Evolutionary conservation across 176 grass and related monocot species (phyloP).

Genomic region (Aegilops umbellulata): DNA sequence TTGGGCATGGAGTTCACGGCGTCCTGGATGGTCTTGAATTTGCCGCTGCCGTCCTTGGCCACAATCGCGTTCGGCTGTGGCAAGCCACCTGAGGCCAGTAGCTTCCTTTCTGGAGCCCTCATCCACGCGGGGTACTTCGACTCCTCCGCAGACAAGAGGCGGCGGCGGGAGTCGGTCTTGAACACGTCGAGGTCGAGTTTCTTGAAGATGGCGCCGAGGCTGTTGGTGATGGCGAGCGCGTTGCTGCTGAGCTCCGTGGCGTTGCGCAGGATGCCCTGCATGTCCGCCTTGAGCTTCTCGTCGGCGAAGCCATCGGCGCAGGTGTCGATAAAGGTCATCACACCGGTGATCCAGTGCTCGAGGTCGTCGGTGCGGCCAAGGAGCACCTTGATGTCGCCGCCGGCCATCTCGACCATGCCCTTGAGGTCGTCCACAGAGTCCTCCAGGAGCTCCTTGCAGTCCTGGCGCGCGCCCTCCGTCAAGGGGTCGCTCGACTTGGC

Average conservation of each 20-base stretch:
- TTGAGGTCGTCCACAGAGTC: conserved; percentile 56
- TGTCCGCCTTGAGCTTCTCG: conserved; percentile 52
- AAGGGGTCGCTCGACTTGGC: conserved; percentile 31
- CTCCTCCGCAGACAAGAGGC: conserved; percentile 29
- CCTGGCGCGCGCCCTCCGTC: conserved; percentile 47
- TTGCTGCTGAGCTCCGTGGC: conserved; percentile 78
- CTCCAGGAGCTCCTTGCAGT: conserved; percentile 68
- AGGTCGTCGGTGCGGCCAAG: conserved; percentile 55
- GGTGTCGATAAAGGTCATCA: conserved; percentile 68
- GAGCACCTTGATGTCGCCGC: conserved; percentile 54
- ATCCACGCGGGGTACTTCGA: conserved; percentile 56
- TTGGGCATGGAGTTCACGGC: conserved; percentile 66
- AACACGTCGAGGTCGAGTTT: conserved; percentile 44
- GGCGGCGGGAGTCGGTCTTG: conserved; percentile 34
- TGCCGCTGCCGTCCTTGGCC: conserved; percentile 76
- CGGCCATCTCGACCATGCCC: conserved; percentile 49
- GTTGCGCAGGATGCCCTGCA: conserved; percentile 56
- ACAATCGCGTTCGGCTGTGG: conserved; percentile 59
- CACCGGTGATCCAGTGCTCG: conserved; percentile 56
- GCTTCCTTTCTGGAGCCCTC: conserved; percentile 61
- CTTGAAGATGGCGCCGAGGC: conserved; percentile 43
- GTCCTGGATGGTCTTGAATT: conserved; percentile 72
- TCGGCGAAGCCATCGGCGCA: conserved; percentile 76
- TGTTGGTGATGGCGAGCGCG: conserved; percentile 68
- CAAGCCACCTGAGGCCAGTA: conserved; percentile 39